phyloP scores from a whole-genome alignment of 2,329 filamentous ascomycete genomes.

The Talaromyces albobiverticillius region DNA sequence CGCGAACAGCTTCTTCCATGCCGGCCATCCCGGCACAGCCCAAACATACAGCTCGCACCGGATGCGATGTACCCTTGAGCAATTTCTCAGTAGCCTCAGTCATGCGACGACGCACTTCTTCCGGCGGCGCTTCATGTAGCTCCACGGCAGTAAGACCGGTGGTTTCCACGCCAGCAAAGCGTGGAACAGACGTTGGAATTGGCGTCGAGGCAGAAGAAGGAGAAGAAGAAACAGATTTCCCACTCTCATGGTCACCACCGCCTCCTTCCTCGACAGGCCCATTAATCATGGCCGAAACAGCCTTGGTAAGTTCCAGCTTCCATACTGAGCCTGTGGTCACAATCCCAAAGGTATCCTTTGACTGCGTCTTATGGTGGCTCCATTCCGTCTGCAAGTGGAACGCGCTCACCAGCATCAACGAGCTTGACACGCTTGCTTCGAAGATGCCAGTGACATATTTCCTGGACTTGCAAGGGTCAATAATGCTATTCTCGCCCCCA shows the following conservation, averaged over 20 bases:
- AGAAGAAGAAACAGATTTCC: background rate
- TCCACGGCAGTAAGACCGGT: slow-evolving; percentile 78
- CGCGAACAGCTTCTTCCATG: slow-evolving; percentile 71
- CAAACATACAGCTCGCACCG: slow-evolving; percentile 70
- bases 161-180: slow-evolving; percentile 77
- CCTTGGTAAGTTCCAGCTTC: slow-evolving; percentile 68
- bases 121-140: slow-evolving; percentile 66
- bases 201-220: background rate
- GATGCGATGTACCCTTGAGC: slow-evolving; percentile 47
- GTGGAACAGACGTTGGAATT: slow-evolving; percentile 26
- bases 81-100: slow-evolving; percentile 67
- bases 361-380: slow-evolving; percentile 36
- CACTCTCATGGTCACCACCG: slow-evolving; percentile 21
- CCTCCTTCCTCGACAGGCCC: slow-evolving; percentile 29
- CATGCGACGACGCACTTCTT: slow-evolving; percentile 64
- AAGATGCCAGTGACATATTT: slow-evolving; percentile 78
- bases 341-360: slow-evolving; percentile 66
- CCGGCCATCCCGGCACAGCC: slow-evolving; percentile 92
- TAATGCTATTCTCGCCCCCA: background rate
- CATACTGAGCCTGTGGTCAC: slow-evolving; percentile 84
- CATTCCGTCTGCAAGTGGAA: slow-evolving; percentile 26
- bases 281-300: slow-evolving; percentile 65
- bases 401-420: slow-evolving; percentile 54
- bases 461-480: slow-evolving; percentile 19
- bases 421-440: slow-evolving; percentile 71